phyloP scores from a whole-genome alignment of 192 early-diverging fungal species.

The Podila epigama region DNA sequence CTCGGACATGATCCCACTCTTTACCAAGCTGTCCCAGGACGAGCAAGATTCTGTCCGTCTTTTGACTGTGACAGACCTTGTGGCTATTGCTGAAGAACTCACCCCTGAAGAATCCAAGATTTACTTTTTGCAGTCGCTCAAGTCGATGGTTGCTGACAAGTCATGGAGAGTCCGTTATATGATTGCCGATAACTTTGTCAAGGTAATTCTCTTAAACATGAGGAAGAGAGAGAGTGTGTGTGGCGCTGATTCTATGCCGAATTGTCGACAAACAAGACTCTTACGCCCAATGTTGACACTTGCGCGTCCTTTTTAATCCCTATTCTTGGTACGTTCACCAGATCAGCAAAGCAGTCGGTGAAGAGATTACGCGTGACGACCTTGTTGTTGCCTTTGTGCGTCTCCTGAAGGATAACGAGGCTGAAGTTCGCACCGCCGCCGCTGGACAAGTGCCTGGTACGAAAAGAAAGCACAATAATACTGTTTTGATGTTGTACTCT shows the following conservation, averaged over 20 bases:
- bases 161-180: conserved; percentile 99
- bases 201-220: conserved; percentile 57
- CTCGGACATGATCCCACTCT: conserved; percentile 85
- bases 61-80: conserved; percentile 90
- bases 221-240: neutral
- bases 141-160: conserved; percentile 85
- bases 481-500: neutral
- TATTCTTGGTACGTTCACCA: no score
- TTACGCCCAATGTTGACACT: no score
- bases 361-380: conserved; percentile 83
- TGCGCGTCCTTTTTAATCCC: no score
- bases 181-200: conserved; percentile 98
- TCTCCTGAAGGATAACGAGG: conserved; percentile 94
- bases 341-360: conserved; percentile 83
- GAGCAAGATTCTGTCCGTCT: conserved; percentile 98
- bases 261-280: neutral
- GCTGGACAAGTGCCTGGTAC: conserved; percentile 89
- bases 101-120: conserved; percentile 79
- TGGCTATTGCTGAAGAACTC: conserved; percentile 86
- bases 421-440: conserved; percentile 96
- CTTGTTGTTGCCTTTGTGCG: conserved; percentile 86
- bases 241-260: neutral
- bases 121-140: conserved; percentile 77
- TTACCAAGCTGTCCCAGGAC: conserved; percentile 84
- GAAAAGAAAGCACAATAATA: neutral